Conservation (phyloP, 805 yeast genomes). For the Yamadazyma tumulicola region DNA sequence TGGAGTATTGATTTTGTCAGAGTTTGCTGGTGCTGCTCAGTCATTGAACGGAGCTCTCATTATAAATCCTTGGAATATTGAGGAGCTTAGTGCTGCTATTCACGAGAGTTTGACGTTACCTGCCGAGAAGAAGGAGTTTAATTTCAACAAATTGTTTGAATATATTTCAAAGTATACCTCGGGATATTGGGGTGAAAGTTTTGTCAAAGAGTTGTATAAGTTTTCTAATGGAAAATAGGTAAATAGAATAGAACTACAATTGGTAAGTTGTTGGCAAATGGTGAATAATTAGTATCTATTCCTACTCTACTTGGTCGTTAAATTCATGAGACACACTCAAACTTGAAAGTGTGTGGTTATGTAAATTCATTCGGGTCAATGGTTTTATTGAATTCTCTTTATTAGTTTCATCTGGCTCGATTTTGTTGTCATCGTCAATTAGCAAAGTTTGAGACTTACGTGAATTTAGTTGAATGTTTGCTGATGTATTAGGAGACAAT, state of each 20-base stretch:
- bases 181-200: conserved; percentile 95
- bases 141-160: conserved; percentile 78
- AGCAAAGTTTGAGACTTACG: conserved; percentile 2
- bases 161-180: conserved; percentile 93
- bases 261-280: background rate
- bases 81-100: conserved; percentile 83
- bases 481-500: conserved; percentile 9
- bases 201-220: conserved; percentile 78
- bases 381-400: conserved; percentile 16
- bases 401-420: conserved; percentile 15
- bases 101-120: conserved; percentile 84
- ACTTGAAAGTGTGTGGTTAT: conserved; percentile 19
- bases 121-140: conserved; percentile 71
- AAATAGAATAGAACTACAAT: background rate
- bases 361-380: conserved; percentile 28
- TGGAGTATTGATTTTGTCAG: conserved; percentile 85
- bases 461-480: conserved; percentile 3
- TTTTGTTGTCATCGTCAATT: background rate
- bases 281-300: background rate
- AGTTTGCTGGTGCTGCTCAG: conserved; percentile 99
- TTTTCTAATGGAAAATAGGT: background rate
- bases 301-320: conserved; percentile 19
- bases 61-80: conserved; percentile 98
- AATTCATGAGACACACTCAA: conserved; percentile 12
- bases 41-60: conserved; percentile 89